Base-by-base conservation (phyloP, 768 basidiomycete species). In the Mycena indigotica region DNA sequence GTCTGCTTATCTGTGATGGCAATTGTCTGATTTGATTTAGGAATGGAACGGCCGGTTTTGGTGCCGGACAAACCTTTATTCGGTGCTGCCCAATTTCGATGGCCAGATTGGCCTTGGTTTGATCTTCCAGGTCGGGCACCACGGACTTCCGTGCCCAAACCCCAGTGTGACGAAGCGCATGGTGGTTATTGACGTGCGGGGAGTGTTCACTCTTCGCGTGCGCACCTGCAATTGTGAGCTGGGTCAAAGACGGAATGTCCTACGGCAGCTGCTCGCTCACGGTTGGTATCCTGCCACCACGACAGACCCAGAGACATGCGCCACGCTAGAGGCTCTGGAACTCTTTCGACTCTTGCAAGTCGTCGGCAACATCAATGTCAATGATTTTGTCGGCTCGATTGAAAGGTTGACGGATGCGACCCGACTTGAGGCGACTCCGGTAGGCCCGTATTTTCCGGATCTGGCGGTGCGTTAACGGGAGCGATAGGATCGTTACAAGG, bases 341-440 rank as follows among this genome's bases (percentile, higher is more conserved):
- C 51, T 3, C 58, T 65, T 24, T 17, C 63, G 3, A 53, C 57
- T 1, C 6, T 50, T 2, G 28, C 67, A n/a, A 28, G 69, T 16
- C 64, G 52, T 46, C 55, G 63, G 29, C 26, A 29, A 38, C 19
- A 41, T 1, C 5, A 50, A 44, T 8, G 50, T 51, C 0, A 24
- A 28, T 17, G 39, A 57, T 23, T 57, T 15, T 16, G 40, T 57
- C 2, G 40, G 25, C 0, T 29, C 50, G 4, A 24, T 60, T 10
- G 53, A 60, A 23, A 30, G 53, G 0, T 5, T 45, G 25, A 60
- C 49, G 15, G 50, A 60, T 30, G 52, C 28, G 6, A 46, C 54
- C 2, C 2, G 28, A 0, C 1, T 52, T 13, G 15, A 26, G 1
- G 5, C 15, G 0, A 40, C 52, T 4, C 53, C 58, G 24, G 58